Conservation (phyloP, 768 basidiomycete genomes). For the Exsudoporus frostii region DNA sequence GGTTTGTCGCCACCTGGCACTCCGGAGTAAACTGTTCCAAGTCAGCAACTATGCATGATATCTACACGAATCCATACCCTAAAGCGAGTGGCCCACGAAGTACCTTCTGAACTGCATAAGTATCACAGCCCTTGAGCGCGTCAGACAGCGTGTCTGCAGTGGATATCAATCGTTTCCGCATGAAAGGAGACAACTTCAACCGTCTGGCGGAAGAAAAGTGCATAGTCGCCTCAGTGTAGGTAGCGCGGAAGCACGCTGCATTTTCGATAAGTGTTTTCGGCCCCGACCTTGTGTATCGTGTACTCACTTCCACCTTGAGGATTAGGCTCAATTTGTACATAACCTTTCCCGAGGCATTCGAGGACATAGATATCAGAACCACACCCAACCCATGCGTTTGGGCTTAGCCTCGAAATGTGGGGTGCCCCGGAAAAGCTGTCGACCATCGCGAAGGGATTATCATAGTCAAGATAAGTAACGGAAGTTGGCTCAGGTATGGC, state of each 20-base stretch:
- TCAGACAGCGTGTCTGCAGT: conserved; percentile 53
- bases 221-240: conserved; percentile 52
- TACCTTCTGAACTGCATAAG: conserved; percentile 55
- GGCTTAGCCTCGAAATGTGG: conserved; percentile 52
- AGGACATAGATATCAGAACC: conserved; percentile 69
- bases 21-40: conserved; percentile 50
- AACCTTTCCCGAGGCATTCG: conserved; percentile 69
- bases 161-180: conserved; percentile 50
- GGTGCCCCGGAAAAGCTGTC: conserved; percentile 49
- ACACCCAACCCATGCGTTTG: conserved; percentile 76
- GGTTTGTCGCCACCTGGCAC: conserved; percentile 61
- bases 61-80: conserved; percentile 40
- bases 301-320: conserved; percentile 35
- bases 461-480: conserved; percentile 73
- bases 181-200: conserved; percentile 52
- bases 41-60: conserved; percentile 2
- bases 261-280: conserved; percentile 8
- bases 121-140: conserved; percentile 69
- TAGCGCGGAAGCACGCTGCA: conserved; percentile 43
- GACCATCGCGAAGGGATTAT: conserved; percentile 65
- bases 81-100: conserved; percentile 45
- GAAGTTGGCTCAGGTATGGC: conserved; percentile 54
- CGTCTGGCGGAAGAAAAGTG: conserved; percentile 41
- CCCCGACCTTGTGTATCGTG: background rate
- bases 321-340: conserved; percentile 56